phyloP scores from a whole-genome alignment of 495 filamentous ascomycete species.

The Xylaria palmicola region DNA sequence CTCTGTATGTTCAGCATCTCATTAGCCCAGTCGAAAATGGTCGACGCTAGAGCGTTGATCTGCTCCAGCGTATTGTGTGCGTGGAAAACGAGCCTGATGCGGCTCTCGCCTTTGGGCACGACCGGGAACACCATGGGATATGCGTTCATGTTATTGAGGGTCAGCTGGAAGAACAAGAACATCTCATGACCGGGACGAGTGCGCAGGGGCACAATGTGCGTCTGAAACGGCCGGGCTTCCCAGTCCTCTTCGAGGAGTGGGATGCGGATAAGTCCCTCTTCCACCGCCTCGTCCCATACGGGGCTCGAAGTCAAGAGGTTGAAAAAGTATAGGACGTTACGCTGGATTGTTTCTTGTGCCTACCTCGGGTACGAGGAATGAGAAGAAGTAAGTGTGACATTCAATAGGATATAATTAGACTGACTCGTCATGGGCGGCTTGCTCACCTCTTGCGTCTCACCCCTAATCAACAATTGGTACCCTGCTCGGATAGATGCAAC shows the following conservation, averaged over 20 bases:
- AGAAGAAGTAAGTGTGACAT: no score
- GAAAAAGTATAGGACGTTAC: not conserved
- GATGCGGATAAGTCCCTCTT: not conserved
- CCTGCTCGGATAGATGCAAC: conserved; percentile 47
- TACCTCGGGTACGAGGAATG: no score
- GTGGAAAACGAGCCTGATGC: not conserved
- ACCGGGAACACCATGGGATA: not conserved
- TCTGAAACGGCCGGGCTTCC: not conserved
- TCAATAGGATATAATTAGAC: not conserved
- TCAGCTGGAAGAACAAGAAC: no score
- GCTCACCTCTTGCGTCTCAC: conserved; percentile 41
- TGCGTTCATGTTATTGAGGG: not conserved
- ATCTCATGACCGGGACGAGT: not conserved
- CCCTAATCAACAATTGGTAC: conserved; percentile 43
- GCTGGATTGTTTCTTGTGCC: not conserved
- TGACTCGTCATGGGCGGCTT: not conserved
- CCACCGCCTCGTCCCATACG: not conserved
- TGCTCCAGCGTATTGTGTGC: not conserved
- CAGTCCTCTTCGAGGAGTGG: not conserved
- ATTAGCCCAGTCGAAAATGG: not conserved
- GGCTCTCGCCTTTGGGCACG: not conserved
- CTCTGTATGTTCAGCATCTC: not conserved
- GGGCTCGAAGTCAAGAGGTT: not conserved
- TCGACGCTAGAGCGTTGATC: not conserved
- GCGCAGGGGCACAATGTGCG: not conserved